Evolutionary conservation across 805 yeast species (phyloP), one percentile per base, ranked within the genome.

Genomic region (Candida verbasci): DNA sequence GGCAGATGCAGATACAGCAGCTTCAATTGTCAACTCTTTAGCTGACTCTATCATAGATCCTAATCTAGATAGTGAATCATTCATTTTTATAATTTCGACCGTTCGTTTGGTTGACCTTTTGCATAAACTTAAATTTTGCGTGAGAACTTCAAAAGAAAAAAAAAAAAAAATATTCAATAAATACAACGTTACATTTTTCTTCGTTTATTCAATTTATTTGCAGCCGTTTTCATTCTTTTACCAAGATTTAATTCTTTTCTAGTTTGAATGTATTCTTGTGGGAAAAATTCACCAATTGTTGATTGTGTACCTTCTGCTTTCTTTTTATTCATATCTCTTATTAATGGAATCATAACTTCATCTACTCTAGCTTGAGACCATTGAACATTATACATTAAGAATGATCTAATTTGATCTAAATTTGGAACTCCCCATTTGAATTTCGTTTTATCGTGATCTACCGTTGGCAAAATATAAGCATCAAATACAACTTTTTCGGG

Each of bases 351-450:
- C 53, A 93, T 63, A 3, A 88, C 80, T 49, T 86, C 89, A 51
- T 91, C 95, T 2, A 86, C 81, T 40, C 76, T 72, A 7, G 72
- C 79, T 48, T 78, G 78, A 2, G 73, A 62, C 97, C 99, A 94
- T 2, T 89, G 88, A 7, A 88, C 78, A 30, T 77, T 77, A 31
- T 61, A 66, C 72, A 74, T 74, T 56, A 93, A 64, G 47, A 75
- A 89, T 1, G 76, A 67, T 21, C 97, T 62, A 34, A 93, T 63
- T 45, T 77, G 78, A 48, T 88, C 97, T 40, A 89, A 59, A 53
- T 86, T 87, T 0, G 97, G 96, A 2, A 68, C 61, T 0, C 97
- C 97, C 98, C 98, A 93, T 31, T 74, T 74, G 59, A 93, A 89
- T 37, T 73, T 70, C 0, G 89, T 83, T 31, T 65, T 63, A 53